phyloP scores from a whole-genome alignment of 2,329 filamentous ascomycete species.

The Fusarium scirpi region DNA sequence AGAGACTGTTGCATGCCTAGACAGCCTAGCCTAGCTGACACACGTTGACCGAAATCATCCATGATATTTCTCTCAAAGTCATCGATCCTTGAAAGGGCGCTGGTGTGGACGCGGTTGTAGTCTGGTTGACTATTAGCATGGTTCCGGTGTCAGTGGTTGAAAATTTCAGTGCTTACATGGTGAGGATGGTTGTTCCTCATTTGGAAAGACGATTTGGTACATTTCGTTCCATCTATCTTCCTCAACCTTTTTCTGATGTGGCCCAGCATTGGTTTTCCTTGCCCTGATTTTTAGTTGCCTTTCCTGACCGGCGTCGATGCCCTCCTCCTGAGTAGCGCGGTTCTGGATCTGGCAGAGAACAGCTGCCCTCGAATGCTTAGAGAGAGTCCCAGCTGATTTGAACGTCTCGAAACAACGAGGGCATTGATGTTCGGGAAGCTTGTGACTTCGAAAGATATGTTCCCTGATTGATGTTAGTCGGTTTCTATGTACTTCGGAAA shows the following conservation, averaged over 20 bases:
- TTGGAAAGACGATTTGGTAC: conserved; percentile 33
- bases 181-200: conserved; percentile 7
- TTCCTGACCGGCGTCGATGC: conserved; percentile 19
- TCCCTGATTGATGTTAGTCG: conserved; percentile 14
- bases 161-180: conserved; percentile 29
- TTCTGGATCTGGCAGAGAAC: conserved; percentile 13
- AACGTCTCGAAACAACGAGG: conserved; percentile 25
- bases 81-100: not conserved
- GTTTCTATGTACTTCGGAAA: not conserved
- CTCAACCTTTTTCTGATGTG: conserved; percentile 6
- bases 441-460: conserved; percentile 32
- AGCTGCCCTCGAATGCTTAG: conserved; percentile 9
- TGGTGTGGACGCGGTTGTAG: conserved; percentile 4
- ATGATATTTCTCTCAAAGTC: conserved; percentile 6
- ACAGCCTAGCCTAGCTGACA: not conserved
- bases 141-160: not conserved
- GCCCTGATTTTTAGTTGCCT: conserved; percentile 11
- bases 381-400: not conserved
- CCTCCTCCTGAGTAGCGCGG: conserved; percentile 7
- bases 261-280: not conserved
- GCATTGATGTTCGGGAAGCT: conserved; percentile 22
- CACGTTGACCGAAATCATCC: conserved; percentile 4
- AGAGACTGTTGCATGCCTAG: not conserved
- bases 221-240: conserved; percentile 31
- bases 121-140: conserved; percentile 22